Base-by-base conservation (phyloP, 345 rosid genomes). In the Abelmoschus esculentus region DNA sequence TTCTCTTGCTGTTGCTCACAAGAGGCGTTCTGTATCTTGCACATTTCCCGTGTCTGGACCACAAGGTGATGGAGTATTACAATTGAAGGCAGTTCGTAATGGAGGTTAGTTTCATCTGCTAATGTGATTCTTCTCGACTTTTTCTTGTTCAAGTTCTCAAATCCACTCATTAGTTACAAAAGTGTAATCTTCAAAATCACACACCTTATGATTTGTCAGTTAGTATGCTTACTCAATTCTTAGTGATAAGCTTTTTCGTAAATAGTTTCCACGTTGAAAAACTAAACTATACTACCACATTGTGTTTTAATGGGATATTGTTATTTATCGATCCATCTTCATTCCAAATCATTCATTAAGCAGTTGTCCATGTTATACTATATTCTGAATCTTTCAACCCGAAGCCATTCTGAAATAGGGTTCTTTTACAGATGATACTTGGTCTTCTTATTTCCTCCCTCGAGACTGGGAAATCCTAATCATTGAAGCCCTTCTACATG, bases 41-140 rank as follows among this genome's bases (percentile, higher is more conserved):
- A 81, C 99, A 32, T 92, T 95, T 81, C 99, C 97, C 6, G 90
- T 92, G 64, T 76, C 85, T 69, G 96, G 96, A 40, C 93, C 96
- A 12, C 86, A 61, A 63, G 93, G 96, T 69, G 69, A 73, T 55
- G 98, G 97, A 65, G 80, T 88, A 50, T 68, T 93, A 74, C 95
- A 83, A 78, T 80, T 91, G 76, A 93, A 93, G 84, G 98, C 98
- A 29, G 86, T 93, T 70, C 84, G 84, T 62, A 82, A 83, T 69
- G 91, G 85, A 83, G 95, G 97, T 90, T 57, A 29, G 84, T 75
- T 69, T 19, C 15, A 28, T 58, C 63, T 18, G 3, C 10, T 11
- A 42, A 7, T 13, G 10, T 28, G n/a, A 42, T 42, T 49, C 59
- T 63, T 70, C 12, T 38, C 14, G 12, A 28, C 44, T 38, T 66